Evolutionary conservation across 495 filamentous ascomycete species (phyloP).

Genomic region (Coniosporium apollinis): DNA sequence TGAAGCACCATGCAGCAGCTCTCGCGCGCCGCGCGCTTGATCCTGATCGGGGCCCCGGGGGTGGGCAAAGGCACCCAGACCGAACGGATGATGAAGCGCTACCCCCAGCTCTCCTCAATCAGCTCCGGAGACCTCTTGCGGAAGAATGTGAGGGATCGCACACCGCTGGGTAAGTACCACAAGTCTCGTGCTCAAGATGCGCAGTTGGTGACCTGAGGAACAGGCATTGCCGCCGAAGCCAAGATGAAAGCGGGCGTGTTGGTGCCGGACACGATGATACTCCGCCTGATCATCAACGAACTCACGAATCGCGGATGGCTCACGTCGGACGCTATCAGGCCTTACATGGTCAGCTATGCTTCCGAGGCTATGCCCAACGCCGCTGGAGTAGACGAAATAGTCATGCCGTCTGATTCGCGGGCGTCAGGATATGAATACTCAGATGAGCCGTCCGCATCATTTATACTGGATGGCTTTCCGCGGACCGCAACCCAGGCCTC

Average conservation of each 20-base stretch:
- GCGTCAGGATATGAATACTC: constrained; percentile 23
- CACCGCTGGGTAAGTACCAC: constrained; percentile 53
- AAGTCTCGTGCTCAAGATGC: not conserved
- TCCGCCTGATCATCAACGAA: constrained; percentile 79
- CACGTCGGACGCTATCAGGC: constrained; percentile 16
- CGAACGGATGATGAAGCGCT: constrained; percentile 68
- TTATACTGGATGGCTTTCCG: constrained; percentile 92
- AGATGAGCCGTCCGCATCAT: constrained; percentile 63
- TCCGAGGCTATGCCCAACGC: constrained; percentile 7
- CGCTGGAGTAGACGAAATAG: not conserved
- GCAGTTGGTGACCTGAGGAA: constrained; percentile 1
- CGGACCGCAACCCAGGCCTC: constrained; percentile 68
- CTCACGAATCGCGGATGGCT: constrained; percentile 74
- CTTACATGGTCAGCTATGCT: constrained; percentile 20
- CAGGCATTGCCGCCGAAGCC: constrained; percentile 76
- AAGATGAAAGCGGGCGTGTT: constrained; percentile 72
- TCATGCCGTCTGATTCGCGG: not conserved
- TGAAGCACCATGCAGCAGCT: no score
- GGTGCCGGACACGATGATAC: constrained; percentile 78
- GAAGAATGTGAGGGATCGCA: constrained; percentile 68
- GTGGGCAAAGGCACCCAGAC: constrained; percentile 92
- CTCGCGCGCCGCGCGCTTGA: constrained; percentile 61
- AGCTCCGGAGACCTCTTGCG: constrained; percentile 86
- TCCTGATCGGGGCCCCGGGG: constrained; percentile 87
- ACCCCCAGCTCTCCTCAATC: constrained; percentile 77